Evolutionary conservation across 2,329 filamentous ascomycete genomes (phyloP).

Genomic region (Fusarium luffae): DNA sequence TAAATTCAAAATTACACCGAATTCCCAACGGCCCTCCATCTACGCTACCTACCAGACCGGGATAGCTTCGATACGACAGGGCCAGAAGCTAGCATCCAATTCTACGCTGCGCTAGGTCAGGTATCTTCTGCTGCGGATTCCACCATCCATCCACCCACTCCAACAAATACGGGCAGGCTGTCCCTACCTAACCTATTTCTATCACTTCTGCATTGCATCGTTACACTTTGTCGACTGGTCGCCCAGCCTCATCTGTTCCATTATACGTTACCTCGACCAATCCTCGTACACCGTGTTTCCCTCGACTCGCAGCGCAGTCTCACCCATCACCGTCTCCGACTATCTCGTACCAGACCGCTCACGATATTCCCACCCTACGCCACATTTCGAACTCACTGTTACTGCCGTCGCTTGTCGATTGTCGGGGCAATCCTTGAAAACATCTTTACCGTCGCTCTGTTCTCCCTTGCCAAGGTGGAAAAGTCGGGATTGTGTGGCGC

Average conservation of each 20-base stretch:
- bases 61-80: slow-evolving; percentile 16
- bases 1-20: slow-evolving; percentile 22
- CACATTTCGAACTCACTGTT: slow-evolving; percentile 25
- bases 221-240: slow-evolving; percentile 3
- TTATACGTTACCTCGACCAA: slow-evolving; percentile 5
- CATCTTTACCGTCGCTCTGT: slow-evolving; percentile 1
- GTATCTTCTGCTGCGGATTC: slow-evolving; percentile 25
- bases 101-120: slow-evolving; percentile 20
- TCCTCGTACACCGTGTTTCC: slow-evolving; percentile 22
- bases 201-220: slow-evolving; percentile 8
- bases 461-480: slow-evolving; percentile 40
- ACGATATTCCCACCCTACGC: slow-evolving; percentile 26
- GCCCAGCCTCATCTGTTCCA: slow-evolving; percentile 6
- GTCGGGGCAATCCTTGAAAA: neutral
- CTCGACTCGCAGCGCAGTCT: slow-evolving; percentile 4
- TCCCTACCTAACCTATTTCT: slow-evolving; percentile 21
- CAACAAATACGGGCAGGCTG: slow-evolving; percentile 6
- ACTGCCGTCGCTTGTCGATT: slow-evolving; percentile 14
- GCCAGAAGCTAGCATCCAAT: slow-evolving; percentile 21
- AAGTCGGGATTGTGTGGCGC: slow-evolving; percentile 29
- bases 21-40: slow-evolving; percentile 13
- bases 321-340: slow-evolving; percentile 13
- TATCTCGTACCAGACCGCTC: slow-evolving; percentile 21
- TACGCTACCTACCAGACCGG: slow-evolving; percentile 23
- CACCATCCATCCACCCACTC: slow-evolving; percentile 21